Evolutionary conservation across 371 early-diverging fungal genomes (phyloP), one percentile per base, ranked within the genome.

Genomic region (Capniomyces stellatus): DNA sequence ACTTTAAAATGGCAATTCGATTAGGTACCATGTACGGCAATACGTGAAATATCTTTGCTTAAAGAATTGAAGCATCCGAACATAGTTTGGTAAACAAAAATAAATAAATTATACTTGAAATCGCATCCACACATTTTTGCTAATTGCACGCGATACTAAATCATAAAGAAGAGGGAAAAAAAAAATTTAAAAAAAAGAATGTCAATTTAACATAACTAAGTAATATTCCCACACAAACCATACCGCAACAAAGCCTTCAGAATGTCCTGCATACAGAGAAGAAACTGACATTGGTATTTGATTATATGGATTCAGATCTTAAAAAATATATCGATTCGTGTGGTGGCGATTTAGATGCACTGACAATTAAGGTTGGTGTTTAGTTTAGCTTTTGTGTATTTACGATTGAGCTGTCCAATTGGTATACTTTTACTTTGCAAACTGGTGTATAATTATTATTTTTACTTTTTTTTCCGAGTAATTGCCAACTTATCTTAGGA

Each of bases 41-140:
- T 99, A 59, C 77, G 99, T 56, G 99, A 99, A 71, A 99, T 99
- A 59, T 87, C 95, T 31, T 73, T 99, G 25, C 71, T 99, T 51
- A 94, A 92, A 66, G 87, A 83, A 57, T 71, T 98, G 19, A 79
- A 84, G 50, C 98, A 99, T 69, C 78, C 78, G 46, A 98, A 99
- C 69, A 90, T 99, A 61, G 29, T 29, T 18, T 4, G 27, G 49
- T 48, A 48, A 4, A 28, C n/a, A 35, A 15, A 6, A 35, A 10
- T 35, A 10, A 35, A 10, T 6, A 35, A 35, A 10, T 35, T 35
- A 35, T 35, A 35, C 15, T 35, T 35, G 10, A 6, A 6, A 35
- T 10, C 15, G 35, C 35, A 35, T 10, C 15, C 35, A 35, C 15
- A 35, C 10, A 15, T 35, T 10, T 35, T 35, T 10, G 15, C 6